Percentiles rank a stretch among this genome's conserved stretches.
Conservation (phyloP, 2,329 filamentous ascomycete species). For the Fusarium sp. region DNA sequence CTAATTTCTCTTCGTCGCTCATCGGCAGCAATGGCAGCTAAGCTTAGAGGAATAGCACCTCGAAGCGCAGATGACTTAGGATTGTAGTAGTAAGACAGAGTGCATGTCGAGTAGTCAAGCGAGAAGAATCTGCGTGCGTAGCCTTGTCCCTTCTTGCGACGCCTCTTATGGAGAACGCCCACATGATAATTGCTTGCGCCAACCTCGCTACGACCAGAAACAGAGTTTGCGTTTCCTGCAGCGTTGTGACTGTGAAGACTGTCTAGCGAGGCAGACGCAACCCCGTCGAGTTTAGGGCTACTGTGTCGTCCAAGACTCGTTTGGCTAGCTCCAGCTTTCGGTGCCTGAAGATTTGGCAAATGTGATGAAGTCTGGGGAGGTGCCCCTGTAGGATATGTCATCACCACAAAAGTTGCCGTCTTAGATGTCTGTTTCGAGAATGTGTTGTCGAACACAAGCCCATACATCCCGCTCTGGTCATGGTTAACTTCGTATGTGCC, state of each 20-base stretch:
- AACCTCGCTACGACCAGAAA: conserved; percentile 66
- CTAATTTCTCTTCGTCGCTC: conserved; percentile 91
- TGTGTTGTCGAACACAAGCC: conserved; percentile 97
- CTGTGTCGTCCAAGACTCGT: conserved; percentile 64
- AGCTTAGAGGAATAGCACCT: conserved; percentile 89
- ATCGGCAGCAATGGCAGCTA: conserved; percentile 92
- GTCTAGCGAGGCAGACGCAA: conserved; percentile 68
- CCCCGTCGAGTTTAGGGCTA: conserved; percentile 60
- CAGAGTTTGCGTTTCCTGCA: conserved; percentile 60
- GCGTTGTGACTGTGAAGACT: conserved; percentile 68
- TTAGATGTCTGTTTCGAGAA: conserved; percentile 97
- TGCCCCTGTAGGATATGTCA: conserved; percentile 89
- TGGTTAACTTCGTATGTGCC: conserved; percentile 84
- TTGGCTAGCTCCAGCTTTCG: conserved; percentile 57
- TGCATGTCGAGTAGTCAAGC: conserved; percentile 92
- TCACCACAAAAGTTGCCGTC: conserved; percentile 91
- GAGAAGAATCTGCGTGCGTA: conserved; percentile 96
- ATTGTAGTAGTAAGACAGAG: conserved; percentile 95
- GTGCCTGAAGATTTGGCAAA: conserved; percentile 68
- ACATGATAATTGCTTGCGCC: conserved; percentile 75
- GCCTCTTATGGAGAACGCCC: conserved; percentile 87
- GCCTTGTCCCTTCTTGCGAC: conserved; percentile 93
- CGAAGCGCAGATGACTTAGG: conserved; percentile 91
- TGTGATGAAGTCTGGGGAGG: conserved; percentile 81
- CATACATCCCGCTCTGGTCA: conserved; percentile 91